Conservation (phyloP, 2,329 filamentous ascomycete species). For the Ophiocordyceps camponoti-floridani region DNA sequence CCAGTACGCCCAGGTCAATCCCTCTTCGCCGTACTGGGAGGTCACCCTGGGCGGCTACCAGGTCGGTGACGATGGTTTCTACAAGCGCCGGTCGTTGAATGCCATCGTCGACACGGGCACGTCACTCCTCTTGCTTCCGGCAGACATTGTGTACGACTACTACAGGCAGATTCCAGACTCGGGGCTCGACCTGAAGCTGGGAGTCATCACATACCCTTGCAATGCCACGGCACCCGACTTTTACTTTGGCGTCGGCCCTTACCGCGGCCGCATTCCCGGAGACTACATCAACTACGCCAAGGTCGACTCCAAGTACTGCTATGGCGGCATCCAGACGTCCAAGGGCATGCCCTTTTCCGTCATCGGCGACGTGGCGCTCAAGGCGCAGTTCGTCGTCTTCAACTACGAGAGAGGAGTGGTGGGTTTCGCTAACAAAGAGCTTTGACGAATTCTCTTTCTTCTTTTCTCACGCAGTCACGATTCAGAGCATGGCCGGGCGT, state of each 20-base stretch:
- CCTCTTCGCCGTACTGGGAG: slow-evolving; percentile 40
- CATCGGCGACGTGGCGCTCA: slow-evolving; percentile 22
- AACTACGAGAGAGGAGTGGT: slow-evolving; percentile 13
- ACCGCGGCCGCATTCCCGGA: slow-evolving; percentile 16
- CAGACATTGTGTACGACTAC: slow-evolving; percentile 35
- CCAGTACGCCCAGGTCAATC: slow-evolving; percentile 33
- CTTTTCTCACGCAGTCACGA: not conserved
- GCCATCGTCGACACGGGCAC: slow-evolving; percentile 57
- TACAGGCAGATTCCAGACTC: slow-evolving; percentile 38
- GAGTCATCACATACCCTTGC: slow-evolving; percentile 44
- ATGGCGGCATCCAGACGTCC: slow-evolving; percentile 19
- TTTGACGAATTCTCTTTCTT: not conserved
- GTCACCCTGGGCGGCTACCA: slow-evolving; percentile 38
- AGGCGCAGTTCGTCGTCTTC: slow-evolving; percentile 26
- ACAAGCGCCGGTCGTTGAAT: slow-evolving; percentile 15
- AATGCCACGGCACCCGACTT: slow-evolving; percentile 25
- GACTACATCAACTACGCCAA: slow-evolving; percentile 19
- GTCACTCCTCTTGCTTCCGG: slow-evolving; percentile 42
- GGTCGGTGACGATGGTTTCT: slow-evolving; percentile 19
- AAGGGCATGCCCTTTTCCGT: slow-evolving; percentile 18
- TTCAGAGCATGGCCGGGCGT: no score
- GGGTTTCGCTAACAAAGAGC: slow-evolving; percentile 21
- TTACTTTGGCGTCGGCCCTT: slow-evolving; percentile 14
- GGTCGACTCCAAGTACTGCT: slow-evolving; percentile 12
- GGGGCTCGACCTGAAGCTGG: slow-evolving; percentile 21